Evolutionary conservation across 176 grass and related monocot genomes (phyloP).

Genomic region (Zea luxurians): DNA sequence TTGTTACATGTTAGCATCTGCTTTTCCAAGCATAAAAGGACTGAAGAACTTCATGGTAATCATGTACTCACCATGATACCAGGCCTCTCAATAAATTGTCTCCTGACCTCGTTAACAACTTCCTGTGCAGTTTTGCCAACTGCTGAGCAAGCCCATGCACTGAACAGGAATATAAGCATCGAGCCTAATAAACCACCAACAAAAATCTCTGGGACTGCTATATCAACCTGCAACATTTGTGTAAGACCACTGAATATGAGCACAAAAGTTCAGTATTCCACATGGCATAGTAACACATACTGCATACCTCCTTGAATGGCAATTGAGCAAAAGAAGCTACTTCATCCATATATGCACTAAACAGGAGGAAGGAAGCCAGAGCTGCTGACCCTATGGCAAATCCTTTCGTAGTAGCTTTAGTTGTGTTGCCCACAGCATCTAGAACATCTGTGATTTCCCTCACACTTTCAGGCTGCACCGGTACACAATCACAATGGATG

Average conservation of each 20-base stretch:
- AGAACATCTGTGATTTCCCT: slow-evolving; percentile 97
- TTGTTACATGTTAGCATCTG: slow-evolving; percentile 28
- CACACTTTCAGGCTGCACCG: slow-evolving; percentile 91
- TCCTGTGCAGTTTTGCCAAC: slow-evolving; percentile 99
- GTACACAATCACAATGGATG: slow-evolving; percentile 8
- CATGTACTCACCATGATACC: slow-evolving; percentile 89
- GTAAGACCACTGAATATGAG: slow-evolving; percentile 5
- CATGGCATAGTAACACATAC: slow-evolving; percentile 43
- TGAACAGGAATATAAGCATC: slow-evolving; percentile 99
- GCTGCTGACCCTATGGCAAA: slow-evolving; percentile 99
- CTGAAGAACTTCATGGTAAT: background rate
- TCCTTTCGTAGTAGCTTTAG: slow-evolving; percentile 98
- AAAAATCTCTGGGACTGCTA: slow-evolving; percentile 94
- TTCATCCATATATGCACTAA: slow-evolving; percentile 99
- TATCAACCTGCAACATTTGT: slow-evolving; percentile 79
- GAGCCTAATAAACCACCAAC: slow-evolving; percentile 93
- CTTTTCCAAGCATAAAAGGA: slow-evolving; percentile 20
- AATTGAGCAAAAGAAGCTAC: slow-evolving; percentile 81
- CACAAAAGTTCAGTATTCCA: slow-evolving; percentile 30
- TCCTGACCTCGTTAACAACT: slow-evolving; percentile 98
- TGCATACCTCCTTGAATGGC: slow-evolving; percentile 84
- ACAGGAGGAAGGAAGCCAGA: slow-evolving; percentile 96
- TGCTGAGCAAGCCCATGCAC: slow-evolving; percentile 98
- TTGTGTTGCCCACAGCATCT: slow-evolving; percentile 98
- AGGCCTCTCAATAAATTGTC: slow-evolving; percentile 98